These are phyloP conservation scores for Nannizziopsis arthrosporioides DNA, from an alignment of 2,329 filamentous ascomycete species.

Conservation along the genomic window DNA sequence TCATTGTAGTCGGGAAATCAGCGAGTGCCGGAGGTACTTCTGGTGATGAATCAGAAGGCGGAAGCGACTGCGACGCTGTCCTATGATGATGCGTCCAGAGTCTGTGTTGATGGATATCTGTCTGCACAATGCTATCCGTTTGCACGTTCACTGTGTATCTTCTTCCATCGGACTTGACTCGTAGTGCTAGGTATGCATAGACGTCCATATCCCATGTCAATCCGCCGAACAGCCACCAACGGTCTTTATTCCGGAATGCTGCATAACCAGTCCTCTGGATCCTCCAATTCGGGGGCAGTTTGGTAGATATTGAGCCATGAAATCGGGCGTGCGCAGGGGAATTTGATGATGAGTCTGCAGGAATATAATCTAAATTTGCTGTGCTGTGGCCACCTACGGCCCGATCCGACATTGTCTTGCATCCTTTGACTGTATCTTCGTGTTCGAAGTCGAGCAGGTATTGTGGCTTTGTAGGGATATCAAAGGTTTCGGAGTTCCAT, in stretches of 20 bases:
- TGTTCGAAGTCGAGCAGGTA: conserved; percentile 34
- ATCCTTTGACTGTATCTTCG: conserved; percentile 24
- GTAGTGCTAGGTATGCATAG: conserved; percentile 75
- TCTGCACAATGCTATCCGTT: conserved; percentile 83
- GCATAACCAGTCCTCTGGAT: conserved; percentile 58
- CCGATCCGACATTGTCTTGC: conserved; percentile 72
- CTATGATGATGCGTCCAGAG: conserved; percentile 46
- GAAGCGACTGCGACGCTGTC: conserved; percentile 14
- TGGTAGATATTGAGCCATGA: conserved; percentile 75
- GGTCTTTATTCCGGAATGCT: conserved; percentile 74
- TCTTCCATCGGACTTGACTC: conserved; percentile 79
- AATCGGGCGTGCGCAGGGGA: conserved; percentile 62
- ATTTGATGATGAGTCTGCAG: conserved; percentile 32
- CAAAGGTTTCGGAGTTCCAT: conserved; percentile 31
- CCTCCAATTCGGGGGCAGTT: conserved; percentile 56
- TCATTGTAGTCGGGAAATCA: conserved; percentile 28
- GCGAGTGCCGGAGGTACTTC: conserved; percentile 29
- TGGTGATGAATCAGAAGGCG: conserved; percentile 12
- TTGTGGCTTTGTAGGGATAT: conserved; percentile 30
- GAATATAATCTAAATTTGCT: conserved; percentile 56
- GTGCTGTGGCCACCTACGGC: conserved; percentile 80
- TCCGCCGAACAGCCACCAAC: conserved; percentile 72
- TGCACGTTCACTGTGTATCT: conserved; percentile 94
- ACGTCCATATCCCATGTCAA: conserved; percentile 81
- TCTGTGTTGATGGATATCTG: conserved; percentile 92